Conservation (phyloP, 345 rosid species). For the Carallia pectinifolia region DNA sequence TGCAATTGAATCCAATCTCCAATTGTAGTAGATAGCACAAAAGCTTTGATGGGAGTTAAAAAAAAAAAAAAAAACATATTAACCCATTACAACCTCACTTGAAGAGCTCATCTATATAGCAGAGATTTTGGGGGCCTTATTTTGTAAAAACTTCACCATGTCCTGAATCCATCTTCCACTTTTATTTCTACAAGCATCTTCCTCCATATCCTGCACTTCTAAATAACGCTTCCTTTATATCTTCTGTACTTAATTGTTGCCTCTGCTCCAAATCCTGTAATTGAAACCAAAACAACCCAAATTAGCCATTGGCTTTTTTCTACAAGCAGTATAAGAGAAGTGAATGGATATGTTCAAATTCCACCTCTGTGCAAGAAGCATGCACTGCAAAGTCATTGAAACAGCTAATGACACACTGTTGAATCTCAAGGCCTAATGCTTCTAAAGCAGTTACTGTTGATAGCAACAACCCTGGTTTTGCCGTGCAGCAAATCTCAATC, state of each 20-base stretch:
- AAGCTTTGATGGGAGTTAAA: conserved; percentile 12
- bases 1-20: conserved; percentile 11
- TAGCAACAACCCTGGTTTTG: conserved; percentile 32
- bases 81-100: conserved; percentile 15
- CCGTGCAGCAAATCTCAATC: conserved; percentile 29
- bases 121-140: conserved; percentile 6
- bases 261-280: conserved; percentile 24
- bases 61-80: conserved; percentile 13
- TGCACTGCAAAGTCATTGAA: conserved; percentile 37
- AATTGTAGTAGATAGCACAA: conserved; percentile 7
- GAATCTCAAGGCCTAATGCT: conserved; percentile 34
- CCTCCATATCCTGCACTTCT: conserved; percentile 33
- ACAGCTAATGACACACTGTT: conserved; percentile 35
- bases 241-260: conserved; percentile 14
- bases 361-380: conserved; percentile 37
- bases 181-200: conserved; percentile 16
- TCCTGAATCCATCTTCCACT: not conserved
- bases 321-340: not conserved
- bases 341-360: not conserved
- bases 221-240: conserved; percentile 27
- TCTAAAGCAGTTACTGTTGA: conserved; percentile 30
- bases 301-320: not conserved
- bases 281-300: not conserved
- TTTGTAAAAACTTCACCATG: not conserved
- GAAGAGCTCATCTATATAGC: conserved; percentile 4